A percentile compares a stretch with the other conserved stretches of the same genome.
phyloP scores from a whole-genome alignment of 495 filamentous ascomycete species.

The Podospora appendiculata region DNA sequence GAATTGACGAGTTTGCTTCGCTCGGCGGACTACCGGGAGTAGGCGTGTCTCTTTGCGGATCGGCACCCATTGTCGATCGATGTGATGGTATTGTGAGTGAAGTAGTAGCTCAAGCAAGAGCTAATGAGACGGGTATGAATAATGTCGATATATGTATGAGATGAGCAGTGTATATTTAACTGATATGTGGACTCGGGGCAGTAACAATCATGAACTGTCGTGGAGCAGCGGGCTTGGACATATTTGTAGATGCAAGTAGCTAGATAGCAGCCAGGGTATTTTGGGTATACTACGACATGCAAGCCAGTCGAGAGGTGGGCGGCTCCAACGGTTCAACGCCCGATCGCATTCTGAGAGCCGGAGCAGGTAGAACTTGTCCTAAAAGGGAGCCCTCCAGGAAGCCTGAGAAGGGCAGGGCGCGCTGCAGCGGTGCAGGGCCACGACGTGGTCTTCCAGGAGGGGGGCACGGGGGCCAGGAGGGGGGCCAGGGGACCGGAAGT shows the following conservation, averaged over 20 bases:
- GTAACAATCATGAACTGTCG: too few relatives aligned
- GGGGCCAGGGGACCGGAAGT: too few relatives aligned
- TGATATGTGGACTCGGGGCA: not conserved
- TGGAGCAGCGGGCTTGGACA: not conserved
- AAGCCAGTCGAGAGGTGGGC: not conserved
- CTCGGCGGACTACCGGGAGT: slow-evolving; percentile 9
- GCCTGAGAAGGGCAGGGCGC: slow-evolving; percentile 12
- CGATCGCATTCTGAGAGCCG: too few relatives aligned
- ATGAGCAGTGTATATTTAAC: not conserved
- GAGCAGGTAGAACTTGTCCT: too few relatives aligned
- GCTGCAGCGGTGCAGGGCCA: slow-evolving; percentile 11
- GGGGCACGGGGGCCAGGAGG: too few relatives aligned
- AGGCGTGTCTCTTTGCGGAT: not conserved
- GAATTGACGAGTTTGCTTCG: slow-evolving; percentile 21
- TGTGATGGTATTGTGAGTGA: not conserved
- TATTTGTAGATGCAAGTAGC: not conserved
- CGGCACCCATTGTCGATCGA: slow-evolving; percentile 2
- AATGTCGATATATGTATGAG: not conserved
- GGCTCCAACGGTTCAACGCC: not conserved
- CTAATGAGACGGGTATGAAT: not conserved
- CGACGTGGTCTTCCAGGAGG: not conserved
- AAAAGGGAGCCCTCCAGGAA: slow-evolving; percentile 15
- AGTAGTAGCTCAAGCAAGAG: not conserved
- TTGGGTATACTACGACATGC: too few relatives aligned
- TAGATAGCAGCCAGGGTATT: not conserved